These are phyloP conservation scores for Cyclocybe cylindracea DNA, from an alignment of 768 basidiomycete species.

Conservation along the genomic window DNA sequence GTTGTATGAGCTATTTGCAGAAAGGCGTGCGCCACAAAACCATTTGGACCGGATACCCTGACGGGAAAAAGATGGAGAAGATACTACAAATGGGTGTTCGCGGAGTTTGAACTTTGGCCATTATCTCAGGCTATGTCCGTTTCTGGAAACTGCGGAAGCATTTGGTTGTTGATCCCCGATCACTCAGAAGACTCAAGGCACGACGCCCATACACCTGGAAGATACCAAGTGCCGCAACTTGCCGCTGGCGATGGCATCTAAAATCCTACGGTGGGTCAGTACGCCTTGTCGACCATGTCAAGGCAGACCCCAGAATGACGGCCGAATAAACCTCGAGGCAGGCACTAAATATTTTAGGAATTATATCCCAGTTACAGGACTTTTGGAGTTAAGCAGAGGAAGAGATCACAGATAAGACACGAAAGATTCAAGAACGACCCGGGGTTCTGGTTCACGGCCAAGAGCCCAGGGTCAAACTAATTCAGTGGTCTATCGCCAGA, in stretches of 20 bases:
- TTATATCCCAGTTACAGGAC: slow-evolving; percentile 7
- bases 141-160: slow-evolving; percentile 32
- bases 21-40: slow-evolving; percentile 34
- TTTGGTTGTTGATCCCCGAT: slow-evolving; percentile 60
- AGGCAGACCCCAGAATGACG: slow-evolving; percentile 7
- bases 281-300: slow-evolving; percentile 13
- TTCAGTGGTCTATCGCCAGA: slow-evolving; percentile 38
- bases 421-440: slow-evolving; percentile 18
- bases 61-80: slow-evolving; percentile 20
- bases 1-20: slow-evolving; percentile 23
- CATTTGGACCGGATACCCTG: slow-evolving; percentile 26
- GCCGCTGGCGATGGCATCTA: slow-evolving; percentile 26
- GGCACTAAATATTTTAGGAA: slow-evolving; percentile 7
- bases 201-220: slow-evolving; percentile 23
- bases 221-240: slow-evolving; percentile 36
- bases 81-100: slow-evolving; percentile 16
- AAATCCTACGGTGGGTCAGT: too few relatives aligned
- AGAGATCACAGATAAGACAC: slow-evolving; percentile 15
- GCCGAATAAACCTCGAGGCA: slow-evolving; percentile 24
- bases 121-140: slow-evolving; percentile 7
- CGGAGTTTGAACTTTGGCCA: slow-evolving; percentile 27
- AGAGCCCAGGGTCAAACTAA: slow-evolving; percentile 37
- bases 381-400: slow-evolving; percentile 22
- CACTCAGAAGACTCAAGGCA: slow-evolving; percentile 39
- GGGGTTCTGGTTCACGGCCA: slow-evolving; percentile 19